A percentile compares a stretch with the other conserved stretches of the same genome.
phyloP scores from a whole-genome alignment of 441 rosid genomes.

The Aleurites moluccanus region DNA sequence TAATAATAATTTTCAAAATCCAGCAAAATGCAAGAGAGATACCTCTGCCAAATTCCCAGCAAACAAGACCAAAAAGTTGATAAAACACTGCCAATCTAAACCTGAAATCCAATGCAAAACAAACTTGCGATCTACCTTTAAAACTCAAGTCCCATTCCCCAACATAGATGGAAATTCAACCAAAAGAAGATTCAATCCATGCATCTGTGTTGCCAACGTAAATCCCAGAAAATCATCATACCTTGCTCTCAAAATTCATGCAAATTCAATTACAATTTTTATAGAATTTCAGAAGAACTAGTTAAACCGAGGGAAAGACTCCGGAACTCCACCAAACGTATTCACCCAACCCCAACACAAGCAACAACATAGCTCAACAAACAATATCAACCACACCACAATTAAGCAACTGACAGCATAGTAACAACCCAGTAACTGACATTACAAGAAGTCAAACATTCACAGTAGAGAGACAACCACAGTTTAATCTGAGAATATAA shows the following conservation, averaged over 20 bases:
- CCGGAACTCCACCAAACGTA: not conserved
- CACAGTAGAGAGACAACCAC: not conserved
- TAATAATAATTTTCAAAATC: not conserved
- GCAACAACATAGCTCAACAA: not conserved
- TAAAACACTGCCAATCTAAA: not conserved
- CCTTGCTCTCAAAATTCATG: not conserved
- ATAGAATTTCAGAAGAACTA: not conserved
- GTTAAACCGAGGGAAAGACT: not conserved
- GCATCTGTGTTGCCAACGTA: not conserved
- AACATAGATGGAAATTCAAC: not conserved
- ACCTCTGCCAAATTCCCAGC: not conserved
- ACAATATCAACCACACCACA: not conserved
- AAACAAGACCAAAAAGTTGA: not conserved
- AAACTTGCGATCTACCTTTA: not conserved
- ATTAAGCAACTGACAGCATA: not conserved
- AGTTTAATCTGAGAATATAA: not conserved
- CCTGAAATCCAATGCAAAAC: not conserved
- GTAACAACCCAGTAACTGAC: not conserved
- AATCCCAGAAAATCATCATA: not conserved
- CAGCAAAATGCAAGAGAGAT: not conserved
- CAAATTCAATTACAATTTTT: not conserved
- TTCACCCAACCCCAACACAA: not conserved
- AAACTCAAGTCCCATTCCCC: not conserved
- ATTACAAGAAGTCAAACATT: not conserved
- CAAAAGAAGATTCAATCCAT: not conserved